A percentile compares a stretch with the other conserved stretches of the same genome.
These are phyloP conservation scores for Crithidia sp. DNA, from an alignment of 208 protist genomes.

Conservation along the genomic window DNA sequence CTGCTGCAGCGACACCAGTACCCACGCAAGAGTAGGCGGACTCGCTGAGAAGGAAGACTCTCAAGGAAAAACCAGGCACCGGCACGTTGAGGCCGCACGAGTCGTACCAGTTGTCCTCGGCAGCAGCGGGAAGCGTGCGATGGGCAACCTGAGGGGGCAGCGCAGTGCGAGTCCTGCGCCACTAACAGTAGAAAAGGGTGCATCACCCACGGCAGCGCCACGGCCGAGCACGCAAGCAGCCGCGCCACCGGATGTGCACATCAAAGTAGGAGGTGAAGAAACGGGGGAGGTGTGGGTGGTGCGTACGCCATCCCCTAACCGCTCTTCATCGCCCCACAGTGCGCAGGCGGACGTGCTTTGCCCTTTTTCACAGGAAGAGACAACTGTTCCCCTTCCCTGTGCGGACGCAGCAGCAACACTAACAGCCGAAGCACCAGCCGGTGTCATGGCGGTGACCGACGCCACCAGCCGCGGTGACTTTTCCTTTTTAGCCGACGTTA, in stretches of 20 bases:
- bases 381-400: constrained; percentile 11
- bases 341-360: too few relatives aligned
- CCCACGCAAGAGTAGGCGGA: neutral
- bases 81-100: neutral
- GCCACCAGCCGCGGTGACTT: neutral
- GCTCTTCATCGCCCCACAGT: too few relatives aligned
- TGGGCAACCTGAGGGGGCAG: too few relatives aligned
- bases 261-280: neutral
- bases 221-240: too few relatives aligned
- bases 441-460: neutral
- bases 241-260: neutral
- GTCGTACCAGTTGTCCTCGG: neutral
- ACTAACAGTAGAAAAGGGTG: too few relatives aligned
- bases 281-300: constrained; percentile 9
- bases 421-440: too few relatives aligned
- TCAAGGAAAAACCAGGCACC: neutral
- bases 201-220: too few relatives aligned
- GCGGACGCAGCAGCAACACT: neutral
- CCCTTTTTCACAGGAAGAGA: neutral
- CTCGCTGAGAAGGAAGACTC: neutral
- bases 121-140: neutral
- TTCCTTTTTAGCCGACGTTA: neutral
- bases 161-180: too few relatives aligned
- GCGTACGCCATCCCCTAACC: neutral
- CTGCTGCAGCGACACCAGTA: neutral